Conservation (phyloP, 169 alveolate genomes). For the Cytauxzoon felis region DNA sequence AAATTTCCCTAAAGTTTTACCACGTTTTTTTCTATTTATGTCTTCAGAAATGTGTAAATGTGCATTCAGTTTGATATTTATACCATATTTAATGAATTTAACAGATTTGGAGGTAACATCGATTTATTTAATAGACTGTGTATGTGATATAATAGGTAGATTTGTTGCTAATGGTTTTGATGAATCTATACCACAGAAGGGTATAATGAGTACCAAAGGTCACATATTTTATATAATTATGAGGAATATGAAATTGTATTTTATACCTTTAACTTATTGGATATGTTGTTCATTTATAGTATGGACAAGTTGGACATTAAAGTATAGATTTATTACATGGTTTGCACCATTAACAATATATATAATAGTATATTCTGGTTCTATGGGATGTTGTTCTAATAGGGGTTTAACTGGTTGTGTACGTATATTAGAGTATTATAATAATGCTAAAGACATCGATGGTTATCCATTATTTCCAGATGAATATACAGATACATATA, state of each 20-base stretch:
- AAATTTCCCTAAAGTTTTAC: conserved; percentile 2
- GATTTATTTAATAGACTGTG: conserved; percentile 10
- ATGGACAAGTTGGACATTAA: conserved; percentile 25
- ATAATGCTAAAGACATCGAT: background rate
- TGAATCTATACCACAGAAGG: background rate
- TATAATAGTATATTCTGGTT: background rate
- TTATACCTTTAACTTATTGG: conserved; percentile 8
- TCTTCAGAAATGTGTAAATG: conserved; percentile 21
- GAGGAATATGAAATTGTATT: background rate
- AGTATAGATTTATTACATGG: background rate
- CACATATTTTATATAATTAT: background rate
- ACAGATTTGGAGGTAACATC: conserved; percentile 3
- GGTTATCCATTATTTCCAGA: background rate
- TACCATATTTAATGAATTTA: conserved; percentile 19
- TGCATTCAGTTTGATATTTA: conserved; percentile 18
- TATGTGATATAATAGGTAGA: conserved; percentile 12
- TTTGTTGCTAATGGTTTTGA: conserved; percentile 13
- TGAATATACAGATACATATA: background rate
- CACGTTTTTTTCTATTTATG: conserved; percentile 10
- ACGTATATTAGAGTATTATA: conserved; percentile 17
- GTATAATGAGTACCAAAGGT: background rate
- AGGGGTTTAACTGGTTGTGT: conserved; percentile 17
- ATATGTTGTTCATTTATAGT: background rate
- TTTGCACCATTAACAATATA: background rate
- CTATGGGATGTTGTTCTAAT: conserved; percentile 20